Evolutionary conservation across 345 rosid species (phyloP), one percentile per base, ranked within the genome.

Genomic region (Erodium maritimum): DNA sequence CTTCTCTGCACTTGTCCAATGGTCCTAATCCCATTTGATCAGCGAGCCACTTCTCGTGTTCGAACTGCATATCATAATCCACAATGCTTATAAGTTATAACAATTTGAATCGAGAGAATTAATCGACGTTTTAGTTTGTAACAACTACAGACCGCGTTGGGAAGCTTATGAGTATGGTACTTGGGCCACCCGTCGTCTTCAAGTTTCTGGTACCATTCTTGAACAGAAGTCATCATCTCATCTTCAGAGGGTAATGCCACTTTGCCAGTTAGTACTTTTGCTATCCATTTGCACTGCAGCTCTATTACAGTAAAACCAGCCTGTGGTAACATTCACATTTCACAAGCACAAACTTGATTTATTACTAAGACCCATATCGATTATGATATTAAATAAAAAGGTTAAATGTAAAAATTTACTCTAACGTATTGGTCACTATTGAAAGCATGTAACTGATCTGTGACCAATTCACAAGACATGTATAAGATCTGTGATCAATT

Each of bases 171-270:
- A 29, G 66, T 61, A 54, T 55, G 45, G 16, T 17, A 66, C 53
- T 61, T 67, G 3, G 71, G 66, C 16, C 55, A 33, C 21, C 66
- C 58, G 12, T n/a, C 22, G 22, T 23, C 66, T 46, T 61, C 66
- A 0, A 61, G 23, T 37, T 19, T 20, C 0, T 19, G 42, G 21
- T 57, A 67, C 16, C 55, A 56, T 19, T 52, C 20, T 16, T 61
- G 46, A 61, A 61, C 58, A 57, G 50, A 58, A 13, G 18, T 17
- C 19, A 4, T 37, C 65, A 56, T 59, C 18, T 66, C 59, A 6
- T 52, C 59, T 46, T 37, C 17, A n/a, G 59, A 34, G n/a, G 69
- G 69, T 20, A 66, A 50, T 14, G 10, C 5, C 12, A 23, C 4
- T 17, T 55, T 45, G 19, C 55, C 69, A 6, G 64, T 54, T n/a